Percentiles rank a stretch among this genome's conserved stretches.
phyloP scores from a whole-genome alignment of 2,329 filamentous ascomycete species.

The Claviceps humidiphila region DNA sequence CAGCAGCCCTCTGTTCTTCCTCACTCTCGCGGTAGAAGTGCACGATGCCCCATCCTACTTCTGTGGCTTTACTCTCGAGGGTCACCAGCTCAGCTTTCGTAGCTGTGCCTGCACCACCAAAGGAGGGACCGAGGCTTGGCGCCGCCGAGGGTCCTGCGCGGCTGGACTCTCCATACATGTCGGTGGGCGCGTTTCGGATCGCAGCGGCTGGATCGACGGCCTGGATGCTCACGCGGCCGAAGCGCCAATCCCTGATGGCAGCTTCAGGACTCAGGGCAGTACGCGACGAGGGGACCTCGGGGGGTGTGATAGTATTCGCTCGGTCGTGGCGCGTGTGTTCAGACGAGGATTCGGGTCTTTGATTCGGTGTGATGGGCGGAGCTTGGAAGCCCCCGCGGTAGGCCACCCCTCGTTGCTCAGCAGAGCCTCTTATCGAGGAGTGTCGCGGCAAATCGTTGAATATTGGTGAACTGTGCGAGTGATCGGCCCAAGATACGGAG shows the following conservation, averaged over 20 bases:
- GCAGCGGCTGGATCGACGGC: slow-evolving; percentile 54
- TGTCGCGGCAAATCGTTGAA: background rate
- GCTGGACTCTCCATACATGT: slow-evolving; percentile 23
- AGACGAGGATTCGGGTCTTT: slow-evolving; percentile 24
- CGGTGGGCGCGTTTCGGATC: slow-evolving; percentile 7
- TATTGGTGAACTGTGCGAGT: background rate
- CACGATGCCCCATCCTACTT: slow-evolving; percentile 83
- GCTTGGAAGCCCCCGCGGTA: too few relatives aligned
- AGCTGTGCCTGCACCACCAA: slow-evolving; percentile 51
- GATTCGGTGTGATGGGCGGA: slow-evolving; percentile 5
- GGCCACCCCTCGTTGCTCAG: too few relatives aligned
- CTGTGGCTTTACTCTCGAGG: slow-evolving; percentile 56
- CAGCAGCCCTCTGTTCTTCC: slow-evolving; percentile 50
- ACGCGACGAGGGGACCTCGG: slow-evolving; percentile 24
- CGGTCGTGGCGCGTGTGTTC: slow-evolving; percentile 28
- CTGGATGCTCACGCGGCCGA: slow-evolving; percentile 65
- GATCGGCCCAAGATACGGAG: slow-evolving; percentile 6
- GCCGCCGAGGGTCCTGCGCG: slow-evolving; percentile 35
- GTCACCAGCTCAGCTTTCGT: slow-evolving; percentile 73
- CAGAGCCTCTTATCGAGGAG: background rate
- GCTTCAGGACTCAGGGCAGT: slow-evolving; percentile 33
- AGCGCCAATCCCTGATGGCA: slow-evolving; percentile 61
- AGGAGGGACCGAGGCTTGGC: slow-evolving; percentile 39
- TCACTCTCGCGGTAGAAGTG: slow-evolving; percentile 82
- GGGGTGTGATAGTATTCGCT: slow-evolving; percentile 23